These are phyloP conservation scores for Didymella glomerata DNA, from an alignment of 2,329 filamentous ascomycete genomes.

Conservation along the genomic window DNA sequence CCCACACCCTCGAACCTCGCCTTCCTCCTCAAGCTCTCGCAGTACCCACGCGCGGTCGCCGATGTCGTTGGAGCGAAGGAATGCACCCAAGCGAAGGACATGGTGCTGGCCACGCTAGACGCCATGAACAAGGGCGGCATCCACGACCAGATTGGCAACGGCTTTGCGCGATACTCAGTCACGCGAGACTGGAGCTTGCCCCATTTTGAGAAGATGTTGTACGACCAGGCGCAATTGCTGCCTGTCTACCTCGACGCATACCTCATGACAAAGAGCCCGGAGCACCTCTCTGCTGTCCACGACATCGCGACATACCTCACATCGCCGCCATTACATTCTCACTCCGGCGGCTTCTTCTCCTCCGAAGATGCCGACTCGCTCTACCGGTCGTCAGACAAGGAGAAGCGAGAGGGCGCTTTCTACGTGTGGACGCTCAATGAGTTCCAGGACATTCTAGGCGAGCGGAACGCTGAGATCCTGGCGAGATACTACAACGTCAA, in stretches of 20 bases:
- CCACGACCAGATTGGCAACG: conserved; percentile 78
- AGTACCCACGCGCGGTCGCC: conserved; percentile 74
- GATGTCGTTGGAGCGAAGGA: conserved; percentile 90
- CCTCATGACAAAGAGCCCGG: conserved; percentile 70
- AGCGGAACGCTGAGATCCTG: conserved; percentile 74
- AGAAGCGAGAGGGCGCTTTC: conserved; percentile 90
- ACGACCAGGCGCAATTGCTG: conserved; percentile 88
- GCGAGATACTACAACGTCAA: conserved; percentile 86
- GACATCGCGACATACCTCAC: conserved; percentile 90
- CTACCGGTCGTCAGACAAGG: conserved; percentile 74
- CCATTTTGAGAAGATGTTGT: conserved; percentile 97
- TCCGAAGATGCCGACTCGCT: conserved; percentile 91
- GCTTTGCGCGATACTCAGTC: conserved; percentile 85
- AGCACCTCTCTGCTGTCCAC: conserved; percentile 79
- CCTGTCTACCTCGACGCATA: conserved; percentile 88
- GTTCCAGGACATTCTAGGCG: conserved; percentile 77
- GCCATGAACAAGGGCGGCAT: conserved; percentile 78
- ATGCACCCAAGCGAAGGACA: conserved; percentile 74
- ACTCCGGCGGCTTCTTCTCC: conserved; percentile 80
- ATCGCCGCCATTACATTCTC: conserved; percentile 70
- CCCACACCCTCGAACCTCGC: conserved; percentile 84
- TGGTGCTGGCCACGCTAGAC: conserved; percentile 82
- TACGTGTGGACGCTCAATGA: conserved; percentile 94
- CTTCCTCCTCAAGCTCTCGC: conserved; percentile 78
- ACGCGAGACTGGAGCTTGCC: conserved; percentile 93